Percentiles rank a stretch among this genome's conserved stretches.
Evolutionary conservation across 1,284 basidiomycete species (phyloP).

Genomic region (Cryptococcus sp.): DNA sequence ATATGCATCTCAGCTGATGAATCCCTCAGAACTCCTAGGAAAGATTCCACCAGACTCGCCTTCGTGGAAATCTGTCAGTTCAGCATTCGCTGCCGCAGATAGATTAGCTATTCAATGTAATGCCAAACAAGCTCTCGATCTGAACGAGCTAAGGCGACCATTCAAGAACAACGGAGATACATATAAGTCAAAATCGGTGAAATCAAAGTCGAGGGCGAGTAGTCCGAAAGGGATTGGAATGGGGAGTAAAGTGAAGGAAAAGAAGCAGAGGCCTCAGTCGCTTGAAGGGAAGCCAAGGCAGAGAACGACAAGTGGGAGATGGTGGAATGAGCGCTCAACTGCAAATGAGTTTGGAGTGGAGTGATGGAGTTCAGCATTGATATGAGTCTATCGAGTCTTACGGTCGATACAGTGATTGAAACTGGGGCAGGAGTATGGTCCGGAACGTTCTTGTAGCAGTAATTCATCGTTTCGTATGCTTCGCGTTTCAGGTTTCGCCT

Average conservation of each 20-base stretch:
- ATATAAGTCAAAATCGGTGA: not conserved
- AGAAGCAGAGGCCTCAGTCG: not conserved
- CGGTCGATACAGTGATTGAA: too few relatives aligned
- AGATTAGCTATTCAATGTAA: slow-evolving; percentile 11
- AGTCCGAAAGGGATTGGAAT: not conserved
- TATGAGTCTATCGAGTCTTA: too few relatives aligned
- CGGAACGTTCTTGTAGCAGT: too few relatives aligned
- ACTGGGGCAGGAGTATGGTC: too few relatives aligned
- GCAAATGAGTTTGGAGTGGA: too few relatives aligned
- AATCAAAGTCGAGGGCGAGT: not conserved
- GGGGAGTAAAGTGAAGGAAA: not conserved
- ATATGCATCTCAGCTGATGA: not conserved
- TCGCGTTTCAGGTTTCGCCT: too few relatives aligned
- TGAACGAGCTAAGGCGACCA: slow-evolving; percentile 12
- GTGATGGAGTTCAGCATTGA: too few relatives aligned
- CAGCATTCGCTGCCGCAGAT: slow-evolving; percentile 9
- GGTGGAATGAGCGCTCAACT: too few relatives aligned
- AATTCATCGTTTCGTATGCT: too few relatives aligned
- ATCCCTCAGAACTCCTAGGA: slow-evolving; percentile 3
- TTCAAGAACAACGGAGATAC: not conserved
- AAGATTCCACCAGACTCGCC: not conserved
- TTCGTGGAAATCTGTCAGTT: not conserved
- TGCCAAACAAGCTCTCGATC: slow-evolving; percentile 13
- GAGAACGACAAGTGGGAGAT: too few relatives aligned
- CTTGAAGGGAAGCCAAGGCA: not conserved